A percentile compares a stretch with the other conserved stretches of the same genome.
These are phyloP conservation scores for Raffaelea ambrosiae DNA, from an alignment of 2,329 filamentous ascomycete species.

Conservation along the genomic window DNA sequence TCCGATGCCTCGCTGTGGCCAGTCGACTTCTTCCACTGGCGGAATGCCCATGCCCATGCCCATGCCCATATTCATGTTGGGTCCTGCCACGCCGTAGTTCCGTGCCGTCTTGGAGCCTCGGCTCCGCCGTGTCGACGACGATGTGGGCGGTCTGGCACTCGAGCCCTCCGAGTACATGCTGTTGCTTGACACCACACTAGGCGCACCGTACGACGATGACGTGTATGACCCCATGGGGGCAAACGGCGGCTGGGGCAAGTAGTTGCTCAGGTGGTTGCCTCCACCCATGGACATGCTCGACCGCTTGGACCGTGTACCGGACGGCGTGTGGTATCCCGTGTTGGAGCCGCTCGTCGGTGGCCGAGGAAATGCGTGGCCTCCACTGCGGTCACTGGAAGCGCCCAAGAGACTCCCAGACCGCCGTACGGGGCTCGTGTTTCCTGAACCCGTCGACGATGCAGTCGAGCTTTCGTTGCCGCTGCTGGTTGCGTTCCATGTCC, in stretches of 20 bases:
- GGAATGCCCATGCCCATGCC: neutral
- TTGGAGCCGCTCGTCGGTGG: neutral
- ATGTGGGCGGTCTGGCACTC: neutral
- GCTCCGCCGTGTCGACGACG: neutral
- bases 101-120: neutral
- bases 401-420: constrained; percentile 1
- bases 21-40: neutral
- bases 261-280: too few species aligned
- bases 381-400: neutral
- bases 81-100: neutral
- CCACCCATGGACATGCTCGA: neutral
- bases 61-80: neutral
- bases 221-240: neutral
- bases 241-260: too few species aligned
- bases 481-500: constrained; percentile 24
- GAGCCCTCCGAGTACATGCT: neutral
- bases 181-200: neutral
- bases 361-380: neutral
- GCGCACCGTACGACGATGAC: neutral
- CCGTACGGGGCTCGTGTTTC: constrained; percentile 15
- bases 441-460: constrained; percentile 14
- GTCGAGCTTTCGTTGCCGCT: constrained; percentile 17
- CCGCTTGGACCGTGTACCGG: neutral
- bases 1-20: neutral
- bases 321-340: neutral